Evolutionary conservation across 139 green algal genomes (phyloP), one percentile per base, ranked within the genome.

Genomic region (Chlamydomonas sp.): DNA sequence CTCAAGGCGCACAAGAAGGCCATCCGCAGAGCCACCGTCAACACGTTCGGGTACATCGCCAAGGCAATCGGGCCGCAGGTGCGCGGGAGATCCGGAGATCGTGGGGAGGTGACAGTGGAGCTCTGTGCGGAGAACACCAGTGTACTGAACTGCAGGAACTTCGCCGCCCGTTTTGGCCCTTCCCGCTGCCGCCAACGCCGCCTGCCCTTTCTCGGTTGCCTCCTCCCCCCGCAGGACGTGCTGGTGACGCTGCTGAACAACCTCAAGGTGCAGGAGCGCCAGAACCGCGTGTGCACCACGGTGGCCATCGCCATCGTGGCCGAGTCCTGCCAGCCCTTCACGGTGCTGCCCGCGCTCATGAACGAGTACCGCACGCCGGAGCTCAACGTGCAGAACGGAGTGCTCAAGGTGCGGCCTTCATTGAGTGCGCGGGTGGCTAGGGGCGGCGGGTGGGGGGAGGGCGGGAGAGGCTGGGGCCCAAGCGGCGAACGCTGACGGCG

Each of bases 31-130:
- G 97, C 98, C 12, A 98, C 98, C 0, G 98, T 99, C 91, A 99
- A 99, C 94, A 99, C 98, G 1, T 99, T 99, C 95, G 98, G 98
- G 72, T 99, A 99, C 94, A 99, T 99, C 86, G 98, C 98, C 79
- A 99, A 99, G 93, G 98, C 98, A 67, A 99, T 99, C 75, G 98
- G 97, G 7, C 94, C 98, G 64, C 88, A 90, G 84, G 89, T 92
- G 83, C 3, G 83, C 31, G n/a, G 2, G n/a, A 31, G 14, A 78
- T 12, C 10, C 7, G 31, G 73, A 8, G 7, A 61, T 18, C 12
- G 17, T 58, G 20, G 73, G n/a, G 31, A 14, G 17, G 12, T 18
- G 73, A 8, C 14, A 78, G 20, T 49, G 31, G 31, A 49, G 31
- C 31, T 49, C 31, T 49, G 31, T 49, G 31, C 31, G 31, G 31